Evolutionary conservation across 768 basidiomycete species (phyloP).

Genomic region (Termitomyces sp.): DNA sequence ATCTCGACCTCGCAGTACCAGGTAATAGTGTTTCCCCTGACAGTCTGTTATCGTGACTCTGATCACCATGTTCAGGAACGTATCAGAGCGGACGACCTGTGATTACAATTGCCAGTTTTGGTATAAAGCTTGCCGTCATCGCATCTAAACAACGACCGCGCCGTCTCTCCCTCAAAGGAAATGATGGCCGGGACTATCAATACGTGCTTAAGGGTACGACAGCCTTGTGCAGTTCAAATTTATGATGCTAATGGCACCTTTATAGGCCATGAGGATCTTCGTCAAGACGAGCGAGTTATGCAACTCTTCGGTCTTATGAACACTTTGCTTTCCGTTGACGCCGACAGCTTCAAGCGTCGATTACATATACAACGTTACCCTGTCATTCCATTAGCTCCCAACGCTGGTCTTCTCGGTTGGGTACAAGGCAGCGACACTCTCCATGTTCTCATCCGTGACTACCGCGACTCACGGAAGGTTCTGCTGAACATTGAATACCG

Average conservation of each 20-base stretch:
- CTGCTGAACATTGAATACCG: constrained; percentile 97
- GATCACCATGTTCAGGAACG: constrained; percentile 50
- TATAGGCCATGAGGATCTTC: constrained; percentile 94
- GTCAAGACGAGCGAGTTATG: constrained; percentile 99
- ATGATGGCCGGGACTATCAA: constrained; percentile 90
- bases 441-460: constrained; percentile 93
- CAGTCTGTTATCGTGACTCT: neutral
- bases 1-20: constrained; percentile 94
- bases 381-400: constrained; percentile 92
- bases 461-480: constrained; percentile 94
- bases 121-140: constrained; percentile 88
- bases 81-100: constrained; percentile 87
- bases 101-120: constrained; percentile 78
- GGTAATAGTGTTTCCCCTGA: constrained; percentile 37
- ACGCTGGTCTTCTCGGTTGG: constrained; percentile 93
- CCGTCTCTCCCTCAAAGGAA: constrained; percentile 79
- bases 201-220: constrained; percentile 80
- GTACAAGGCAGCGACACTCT: constrained; percentile 94
- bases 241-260: neutral
- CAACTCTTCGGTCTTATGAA: constrained; percentile 97
- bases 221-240: neutral
- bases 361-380: constrained; percentile 91
- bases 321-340: constrained; percentile 87
- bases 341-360: constrained; percentile 92
- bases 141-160: constrained; percentile 96